Evolutionary conservation across 164 flowering plant genomes (phyloP), one percentile per base, ranked within the genome.

Genomic region (Nymphaea colorata): DNA sequence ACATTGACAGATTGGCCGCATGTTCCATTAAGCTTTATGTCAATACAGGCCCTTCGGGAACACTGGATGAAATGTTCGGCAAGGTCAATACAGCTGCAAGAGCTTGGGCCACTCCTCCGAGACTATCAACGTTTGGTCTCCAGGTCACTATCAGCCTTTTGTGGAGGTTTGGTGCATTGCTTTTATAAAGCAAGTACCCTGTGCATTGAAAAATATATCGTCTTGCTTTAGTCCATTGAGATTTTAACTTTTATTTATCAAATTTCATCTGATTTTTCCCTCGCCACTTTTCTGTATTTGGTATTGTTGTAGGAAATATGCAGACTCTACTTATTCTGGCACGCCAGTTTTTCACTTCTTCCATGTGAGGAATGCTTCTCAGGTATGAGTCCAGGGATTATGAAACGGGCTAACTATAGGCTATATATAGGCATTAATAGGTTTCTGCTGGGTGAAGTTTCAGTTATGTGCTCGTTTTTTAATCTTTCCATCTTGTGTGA

Each of bases 51-150:
- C 51, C 80, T 92, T 73, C 94, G 97, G 59, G 84, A 85, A 18
- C 86, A 87, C 71, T 95, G 99, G 99, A 78, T 76, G 74, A 82
- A 76, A 41, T 79, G 84, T 75, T 16, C 77, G 44, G 83, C 97
- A 43, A 77, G 71, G 65, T 71, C 84, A 15, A 79, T 95, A 64
- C 79, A 71, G 68, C 76, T 95, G 47, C 86, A 80, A 72, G 96
- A 92, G 82, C 83, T 95, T 45, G 87, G 91, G 16, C 94, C 96
- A 4, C 86, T 92, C 80, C 93, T 95, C 68, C 84, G 89, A 61
- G 99, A 95, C 74, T 95, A 95, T 78, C 93, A 87, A 59, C 91
- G 95, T 17, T 70, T 87, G 70, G 75, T 95, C 64, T 65, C 78
- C 44, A 88, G 55, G 55, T 47, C 2, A 2, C 36, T 25, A 25